Base-by-base conservation (phyloP, 1,284 basidiomycete species). In the Amylostereum chailletii region DNA sequence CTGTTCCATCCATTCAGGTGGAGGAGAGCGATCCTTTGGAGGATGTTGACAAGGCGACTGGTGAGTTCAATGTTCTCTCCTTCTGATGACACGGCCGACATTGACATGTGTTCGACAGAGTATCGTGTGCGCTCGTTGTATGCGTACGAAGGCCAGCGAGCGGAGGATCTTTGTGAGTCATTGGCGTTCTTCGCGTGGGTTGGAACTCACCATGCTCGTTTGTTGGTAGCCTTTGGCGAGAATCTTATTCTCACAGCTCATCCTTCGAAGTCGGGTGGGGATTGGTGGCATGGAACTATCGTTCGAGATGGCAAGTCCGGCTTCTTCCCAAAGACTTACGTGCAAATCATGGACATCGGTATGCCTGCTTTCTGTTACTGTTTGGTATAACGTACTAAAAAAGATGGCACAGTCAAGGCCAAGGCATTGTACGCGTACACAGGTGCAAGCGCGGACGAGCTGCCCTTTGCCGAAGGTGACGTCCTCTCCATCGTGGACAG, bases 211-310 rank as follows among this genome's bases (percentile, higher is more conserved):
- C 45, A 50, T 51, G 45, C 9, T 5, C n/a, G 42, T 42, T 53
- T 19, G 19, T 19, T 19, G 19, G 8, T 54, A 91, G 89, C 78
- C 27, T 97, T 99, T 66, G 76, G 70, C 31, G 86, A 91, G 63
- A 94, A 97, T 63, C 62, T 84, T 11, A 73, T 95, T 42, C 69
- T 99, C 26, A 68, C 71, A 26, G 91, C 89, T 2, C 80, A 94
- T 65, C 93, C 94, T 0, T 87, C 91, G 6, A 94, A 90, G 65
- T 76, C 80, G 42, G 83, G 78, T 37, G 76, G 81, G 26, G 91
- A 94, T 60, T 99, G 96, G 95, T 94, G 93, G 89, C 92, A 90
- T 64, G 95, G 93, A 38, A 86, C 74, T n/a, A 63, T 81, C 7
- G 68, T 85, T 19, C 77, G 72, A 42, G 79, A 76, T 39, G 81